Base-by-base conservation (phyloP, 441 rosid species). In the Croton setiger region DNA sequence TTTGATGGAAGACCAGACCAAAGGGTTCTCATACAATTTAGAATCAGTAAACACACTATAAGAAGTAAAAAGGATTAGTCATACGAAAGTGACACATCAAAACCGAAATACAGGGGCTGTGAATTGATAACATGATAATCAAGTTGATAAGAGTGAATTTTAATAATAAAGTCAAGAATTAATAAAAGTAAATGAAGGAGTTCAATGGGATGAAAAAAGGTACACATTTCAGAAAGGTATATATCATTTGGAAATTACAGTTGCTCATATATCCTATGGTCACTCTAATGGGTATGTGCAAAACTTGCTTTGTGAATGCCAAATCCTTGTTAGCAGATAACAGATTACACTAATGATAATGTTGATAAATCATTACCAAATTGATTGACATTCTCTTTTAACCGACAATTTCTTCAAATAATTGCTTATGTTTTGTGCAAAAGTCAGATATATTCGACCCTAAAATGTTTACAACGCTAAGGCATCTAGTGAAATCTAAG, bases 401-500 rank as follows among this genome's bases (percentile, higher is more conserved):
- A 35, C 12, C 15, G 15, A 13, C 5, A 36, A 21, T 20, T 11
- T 15, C 37, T 37, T 18, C 37, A 9, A 13, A 37, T 41, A 54
- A 44, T 17, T 20, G 20, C 37, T 35, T 39, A 15, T 41, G 10
- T 0, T 59, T 48, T 21, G 61, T 48, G 59, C 36, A 53, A 52
- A 60, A 5, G 9, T 23, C 27, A 52, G 33, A 3, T 23, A 41
- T 17, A 33, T n/a, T 54, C 60, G 60, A 17, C 56, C 59, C 64
- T 31, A n/a, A 47, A 17, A 55, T 43, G 43, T 21, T 10, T 48
- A 12, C 47, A 43, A 43, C 13, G 45, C 51, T 27, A 23, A 20
- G 71, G 43, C 31, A 17, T 65, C 12, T 64, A 54, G 17, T 31
- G 57, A 64, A 55, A 66, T 51, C 55, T 31, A 69, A 65, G 51